Evolutionary conservation across 176 grass and related monocot genomes (phyloP).

Genomic region (Thinopyrum elongatum): DNA sequence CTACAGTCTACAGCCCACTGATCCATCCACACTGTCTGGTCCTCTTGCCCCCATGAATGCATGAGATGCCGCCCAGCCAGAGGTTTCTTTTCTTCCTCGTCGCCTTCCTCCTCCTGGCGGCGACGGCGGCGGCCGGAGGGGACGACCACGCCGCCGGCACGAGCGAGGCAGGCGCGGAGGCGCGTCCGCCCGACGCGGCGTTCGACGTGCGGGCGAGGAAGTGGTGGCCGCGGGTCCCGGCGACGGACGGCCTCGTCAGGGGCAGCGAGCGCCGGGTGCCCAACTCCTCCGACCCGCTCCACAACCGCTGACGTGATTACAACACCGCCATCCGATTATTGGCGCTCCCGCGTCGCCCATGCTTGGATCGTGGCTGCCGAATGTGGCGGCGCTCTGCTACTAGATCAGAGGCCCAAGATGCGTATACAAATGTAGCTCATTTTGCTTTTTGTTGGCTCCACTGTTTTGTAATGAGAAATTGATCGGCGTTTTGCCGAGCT

Average conservation of each 20-base stretch:
- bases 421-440: conserved; percentile 27
- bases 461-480: conserved; percentile 27
- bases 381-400: neutral
- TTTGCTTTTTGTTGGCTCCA: conserved; percentile 26
- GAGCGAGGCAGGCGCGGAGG: neutral
- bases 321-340: neutral
- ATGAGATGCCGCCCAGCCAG: conserved; percentile 42
- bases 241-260: conserved; percentile 47
- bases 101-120: conserved; percentile 30
- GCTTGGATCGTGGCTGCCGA: neutral
- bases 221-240: conserved; percentile 44
- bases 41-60: conserved; percentile 12
- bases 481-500: neutral
- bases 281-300: conserved; percentile 81
- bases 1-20: neutral
- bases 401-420: conserved; percentile 18
- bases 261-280: conserved; percentile 73
- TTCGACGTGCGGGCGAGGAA: conserved; percentile 40
- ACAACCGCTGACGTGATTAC: conserved; percentile 55
- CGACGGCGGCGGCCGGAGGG: conserved; percentile 29
- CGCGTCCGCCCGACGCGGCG: neutral
- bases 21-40: neutral
- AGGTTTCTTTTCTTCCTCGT: conserved; percentile 40
- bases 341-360: neutral
- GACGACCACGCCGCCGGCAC: neutral